These are phyloP conservation scores for Populus deltoides DNA, from an alignment of 345 rosid genomes.

Conservation along the genomic window DNA sequence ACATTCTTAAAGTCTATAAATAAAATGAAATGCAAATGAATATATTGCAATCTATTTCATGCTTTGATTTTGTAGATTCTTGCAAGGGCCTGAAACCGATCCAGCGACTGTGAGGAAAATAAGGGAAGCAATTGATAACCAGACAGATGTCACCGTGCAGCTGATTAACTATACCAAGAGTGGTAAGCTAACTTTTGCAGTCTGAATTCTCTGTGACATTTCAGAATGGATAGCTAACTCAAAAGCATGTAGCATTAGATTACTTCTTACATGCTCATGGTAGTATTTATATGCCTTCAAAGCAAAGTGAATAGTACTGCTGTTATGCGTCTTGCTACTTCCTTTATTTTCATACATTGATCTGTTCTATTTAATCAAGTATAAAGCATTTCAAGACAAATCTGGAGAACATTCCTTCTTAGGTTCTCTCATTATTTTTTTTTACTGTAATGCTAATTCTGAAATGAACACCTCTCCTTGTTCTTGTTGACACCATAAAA, in stretches of 20 bases:
- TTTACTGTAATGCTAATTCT: too few relatives aligned
- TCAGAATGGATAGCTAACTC: neutral
- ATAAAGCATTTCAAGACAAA: neutral
- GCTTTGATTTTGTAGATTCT: slow-evolving; percentile 47
- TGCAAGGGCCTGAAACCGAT: slow-evolving; percentile 98
- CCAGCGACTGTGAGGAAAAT: slow-evolving; percentile 84
- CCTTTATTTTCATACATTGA: neutral
- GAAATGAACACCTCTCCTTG: neutral
- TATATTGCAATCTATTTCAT: slow-evolving; percentile 3
- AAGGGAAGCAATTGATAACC: slow-evolving; percentile 82
- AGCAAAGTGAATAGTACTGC: neutral
- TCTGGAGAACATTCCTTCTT: neutral
- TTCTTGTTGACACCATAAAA: neutral
- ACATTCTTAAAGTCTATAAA: neutral
- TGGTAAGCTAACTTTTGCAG: slow-evolving; percentile 41
- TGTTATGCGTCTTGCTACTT: neutral
- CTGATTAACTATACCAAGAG: slow-evolving; percentile 90
- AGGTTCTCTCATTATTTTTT: neutral
- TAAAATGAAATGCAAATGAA: neutral
- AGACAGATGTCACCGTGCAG: slow-evolving; percentile 89
- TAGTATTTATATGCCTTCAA: too few relatives aligned
- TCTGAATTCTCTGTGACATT: neutral
- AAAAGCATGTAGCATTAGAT: neutral
- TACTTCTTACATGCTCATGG: neutral
- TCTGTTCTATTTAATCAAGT: neutral